These are phyloP conservation scores for Salpingoeca rosetta DNA, from an alignment of 78 protist species.

Conservation along the genomic window DNA sequence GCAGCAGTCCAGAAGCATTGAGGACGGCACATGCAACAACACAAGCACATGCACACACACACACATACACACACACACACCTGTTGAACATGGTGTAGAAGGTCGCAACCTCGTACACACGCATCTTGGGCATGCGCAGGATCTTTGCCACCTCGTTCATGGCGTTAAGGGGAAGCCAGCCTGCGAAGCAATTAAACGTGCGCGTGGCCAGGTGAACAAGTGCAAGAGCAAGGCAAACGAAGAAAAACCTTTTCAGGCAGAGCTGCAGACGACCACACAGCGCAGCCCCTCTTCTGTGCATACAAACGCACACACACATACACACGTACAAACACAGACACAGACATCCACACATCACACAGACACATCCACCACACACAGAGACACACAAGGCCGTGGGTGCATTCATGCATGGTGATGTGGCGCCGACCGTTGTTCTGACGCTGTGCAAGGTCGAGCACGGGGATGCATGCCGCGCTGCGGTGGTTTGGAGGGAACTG, in stretches of 20 bases:
- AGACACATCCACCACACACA: too few species aligned
- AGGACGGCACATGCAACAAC: neutral
- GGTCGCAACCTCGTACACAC: constrained; percentile 89
- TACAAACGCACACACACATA: too few species aligned
- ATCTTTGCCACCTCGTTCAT: constrained; percentile 84
- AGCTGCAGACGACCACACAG: neutral
- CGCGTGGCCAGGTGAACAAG: neutral
- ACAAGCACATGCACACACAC: neutral
- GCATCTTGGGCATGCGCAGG: constrained; percentile 77
- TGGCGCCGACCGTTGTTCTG: constrained; percentile 38
- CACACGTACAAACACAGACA: too few species aligned
- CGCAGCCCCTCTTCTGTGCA: neutral
- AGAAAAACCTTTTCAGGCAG: neutral
- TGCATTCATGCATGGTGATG: neutral
- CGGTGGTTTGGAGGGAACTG: constrained; percentile 68
- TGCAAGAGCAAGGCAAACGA: neutral
- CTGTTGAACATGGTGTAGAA: constrained; percentile 94
- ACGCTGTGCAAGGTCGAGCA: constrained; percentile 86
- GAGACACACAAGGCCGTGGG: neutral
- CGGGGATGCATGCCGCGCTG: constrained; percentile 71
- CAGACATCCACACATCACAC: too few species aligned
- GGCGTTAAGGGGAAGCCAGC: constrained; percentile 91
- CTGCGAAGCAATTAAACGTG: constrained; percentile 29
- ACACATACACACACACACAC: constrained; percentile 26
- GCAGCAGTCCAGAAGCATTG: neutral